Conservation (phyloP, 306 rosid genomes). For the Spatholobus suberectus region DNA sequence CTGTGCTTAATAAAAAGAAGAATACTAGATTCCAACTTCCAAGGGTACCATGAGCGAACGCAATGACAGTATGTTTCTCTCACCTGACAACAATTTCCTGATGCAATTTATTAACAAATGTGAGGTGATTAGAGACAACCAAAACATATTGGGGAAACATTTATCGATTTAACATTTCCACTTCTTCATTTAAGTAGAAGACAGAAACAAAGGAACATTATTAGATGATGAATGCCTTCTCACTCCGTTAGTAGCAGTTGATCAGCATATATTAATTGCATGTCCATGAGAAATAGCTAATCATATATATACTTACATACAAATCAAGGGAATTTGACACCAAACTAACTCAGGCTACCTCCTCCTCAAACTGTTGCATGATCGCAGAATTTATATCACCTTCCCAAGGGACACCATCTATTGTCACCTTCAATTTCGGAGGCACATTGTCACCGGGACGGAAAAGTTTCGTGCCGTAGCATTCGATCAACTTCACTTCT, state of each 20-base stretch:
- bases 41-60: neutral
- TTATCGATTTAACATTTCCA: neutral
- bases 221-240: neutral
- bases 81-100: neutral
- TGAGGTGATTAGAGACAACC: neutral
- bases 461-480: neutral
- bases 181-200: neutral
- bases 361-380: neutral
- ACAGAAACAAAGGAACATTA: neutral
- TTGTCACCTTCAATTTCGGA: neutral
- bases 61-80: neutral
- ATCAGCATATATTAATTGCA: neutral
- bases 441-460: neutral
- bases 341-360: neutral
- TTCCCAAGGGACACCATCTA: neutral
- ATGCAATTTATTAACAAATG: neutral
- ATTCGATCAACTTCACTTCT: neutral
- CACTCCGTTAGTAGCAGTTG: neutral
- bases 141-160: neutral
- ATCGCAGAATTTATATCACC: neutral
- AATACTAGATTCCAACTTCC: neutral
- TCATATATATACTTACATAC: neutral
- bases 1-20: neutral
- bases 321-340: neutral
- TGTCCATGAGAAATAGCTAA: neutral